Evolutionary conservation across 306 rosid genomes (phyloP), one percentile per base, ranked within the genome.

Genomic region (Rosa rugosa): DNA sequence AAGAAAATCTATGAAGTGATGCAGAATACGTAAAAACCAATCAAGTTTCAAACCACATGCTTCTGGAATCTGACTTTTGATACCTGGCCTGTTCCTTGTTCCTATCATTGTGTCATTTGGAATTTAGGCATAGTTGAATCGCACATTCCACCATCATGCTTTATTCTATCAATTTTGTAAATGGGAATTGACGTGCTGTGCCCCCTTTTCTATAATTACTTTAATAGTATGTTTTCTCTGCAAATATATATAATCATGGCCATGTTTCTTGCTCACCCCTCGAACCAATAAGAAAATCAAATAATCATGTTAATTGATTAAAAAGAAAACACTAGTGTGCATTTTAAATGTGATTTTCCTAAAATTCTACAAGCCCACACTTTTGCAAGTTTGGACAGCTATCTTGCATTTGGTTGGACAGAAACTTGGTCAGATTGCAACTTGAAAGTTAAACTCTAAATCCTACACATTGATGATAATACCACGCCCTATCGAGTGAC

Each of bases 11-110:
- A 5, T 51, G 59, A 22, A 53, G 59, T 17, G n/a, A 54, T 57
- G 64, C 14, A 57, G 66, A 59, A 12, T 23, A 23, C 42, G 44
- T 63, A 63, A 34, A 31, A 63, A 23, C 9, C 45, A 65, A 65
- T 1, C 5, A 65, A 36, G 46, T 66, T 66, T 36, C 45, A 66
- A 66, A 17, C 23, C 71, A 36, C 47, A 36, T 66, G 71, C 71
- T 66, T 38, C 47, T 36, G 23, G 23, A 66, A 66, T 38, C 46
- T 66, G 46, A 66, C 71, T 66, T 36, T 66, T 16, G 68, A 17
- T 66, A 66, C 71, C 46, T 36, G 71, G 46, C 36, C 71, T 66
- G 46, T 66, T 66, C 46, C 25, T 34, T 65, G 70, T 36, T 65
- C 70, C 70, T 65, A 16, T 65, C 46, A 36, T 36, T 65, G 45